phyloP scores from a whole-genome alignment of 352 stramenopile species.

The Thraustochytrium striatum region DNA sequence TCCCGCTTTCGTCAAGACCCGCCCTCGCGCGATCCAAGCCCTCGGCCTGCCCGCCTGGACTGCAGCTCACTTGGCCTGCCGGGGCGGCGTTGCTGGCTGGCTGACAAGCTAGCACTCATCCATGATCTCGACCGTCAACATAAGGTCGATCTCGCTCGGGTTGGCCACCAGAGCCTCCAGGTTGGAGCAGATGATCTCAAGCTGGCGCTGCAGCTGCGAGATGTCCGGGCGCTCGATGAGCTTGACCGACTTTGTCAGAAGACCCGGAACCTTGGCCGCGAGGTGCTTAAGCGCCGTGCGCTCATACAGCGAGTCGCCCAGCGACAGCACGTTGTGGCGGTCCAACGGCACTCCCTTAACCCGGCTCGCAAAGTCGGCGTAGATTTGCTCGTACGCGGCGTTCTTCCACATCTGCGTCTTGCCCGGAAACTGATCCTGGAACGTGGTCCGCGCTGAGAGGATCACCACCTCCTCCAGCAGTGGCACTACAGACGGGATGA shows the following conservation, averaged over 20 bases:
- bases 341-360: not conserved
- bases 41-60: too few relatives aligned
- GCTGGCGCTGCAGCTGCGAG: conserved; percentile 51
- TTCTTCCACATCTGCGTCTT: conserved; percentile 78
- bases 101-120: too few relatives aligned
- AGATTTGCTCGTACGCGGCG: conserved; percentile 70
- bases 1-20: too few relatives aligned
- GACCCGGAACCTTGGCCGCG: not conserved
- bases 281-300: conserved; percentile 49
- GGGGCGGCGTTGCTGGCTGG: too few relatives aligned
- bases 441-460: conserved; percentile 78
- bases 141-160: conserved; percentile 47
- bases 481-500: conserved; percentile 73
- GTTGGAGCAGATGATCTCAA: conserved; percentile 49
- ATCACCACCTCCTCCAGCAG: conserved; percentile 76
- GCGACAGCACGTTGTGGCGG: conserved; percentile 51
- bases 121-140: conserved; percentile 54
- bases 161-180: conserved; percentile 40
- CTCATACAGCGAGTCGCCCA: conserved; percentile 56
- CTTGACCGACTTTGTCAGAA: conserved; percentile 56
- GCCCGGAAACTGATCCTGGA: conserved; percentile 77
- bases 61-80: too few relatives aligned
- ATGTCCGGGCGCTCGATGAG: conserved; percentile 54
- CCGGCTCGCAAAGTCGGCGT: conserved; percentile 56
- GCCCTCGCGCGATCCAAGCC: too few relatives aligned